phyloP scores from a whole-genome alignment of 106 monocot species.

The Narthecium ossifragum region DNA sequence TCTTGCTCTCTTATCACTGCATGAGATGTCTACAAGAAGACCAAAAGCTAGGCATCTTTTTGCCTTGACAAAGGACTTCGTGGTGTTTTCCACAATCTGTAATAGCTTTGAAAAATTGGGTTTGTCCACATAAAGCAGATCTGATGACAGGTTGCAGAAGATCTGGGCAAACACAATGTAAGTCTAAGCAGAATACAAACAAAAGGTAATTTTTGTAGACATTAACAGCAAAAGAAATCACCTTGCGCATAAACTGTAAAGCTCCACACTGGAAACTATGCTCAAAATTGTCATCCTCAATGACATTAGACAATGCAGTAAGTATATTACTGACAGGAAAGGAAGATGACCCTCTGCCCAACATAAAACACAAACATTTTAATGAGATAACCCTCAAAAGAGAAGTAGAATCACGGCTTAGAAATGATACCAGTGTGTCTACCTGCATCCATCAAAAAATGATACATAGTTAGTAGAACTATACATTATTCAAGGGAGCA shows the following conservation, averaged over 20 bases:
- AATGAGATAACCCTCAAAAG: conserved; percentile 31
- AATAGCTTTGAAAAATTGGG: conserved; percentile 37
- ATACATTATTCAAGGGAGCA: too few species aligned
- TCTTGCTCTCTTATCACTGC: conserved; percentile 23
- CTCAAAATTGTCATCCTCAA: conserved; percentile 29
- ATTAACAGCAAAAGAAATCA: conserved; percentile 10
- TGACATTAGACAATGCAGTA: conserved; percentile 12
- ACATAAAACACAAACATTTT: conserved; percentile 48
- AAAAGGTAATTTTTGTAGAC: background rate
- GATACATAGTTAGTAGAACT: background rate
- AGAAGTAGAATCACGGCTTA: conserved; percentile 22
- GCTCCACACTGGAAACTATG: conserved; percentile 24
- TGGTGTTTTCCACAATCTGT: conserved; percentile 16
- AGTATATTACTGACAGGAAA: conserved; percentile 22
- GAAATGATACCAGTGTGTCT: conserved; percentile 33
- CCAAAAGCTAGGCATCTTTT: conserved; percentile 35
- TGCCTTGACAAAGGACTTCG: conserved; percentile 13
- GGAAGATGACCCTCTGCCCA: conserved; percentile 18
- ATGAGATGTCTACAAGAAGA: conserved; percentile 45
- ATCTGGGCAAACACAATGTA: conserved; percentile 6
- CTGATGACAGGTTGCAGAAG: conserved; percentile 6
- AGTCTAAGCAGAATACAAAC: conserved; percentile 2
- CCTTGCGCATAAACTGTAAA: conserved; percentile 49
- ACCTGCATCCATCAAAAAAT: conserved; percentile 35
- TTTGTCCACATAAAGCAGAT: conserved; percentile 7